These are phyloP conservation scores for Candida buenavistaensis DNA, from an alignment of 1,139 yeast species.

Conservation along the genomic window DNA sequence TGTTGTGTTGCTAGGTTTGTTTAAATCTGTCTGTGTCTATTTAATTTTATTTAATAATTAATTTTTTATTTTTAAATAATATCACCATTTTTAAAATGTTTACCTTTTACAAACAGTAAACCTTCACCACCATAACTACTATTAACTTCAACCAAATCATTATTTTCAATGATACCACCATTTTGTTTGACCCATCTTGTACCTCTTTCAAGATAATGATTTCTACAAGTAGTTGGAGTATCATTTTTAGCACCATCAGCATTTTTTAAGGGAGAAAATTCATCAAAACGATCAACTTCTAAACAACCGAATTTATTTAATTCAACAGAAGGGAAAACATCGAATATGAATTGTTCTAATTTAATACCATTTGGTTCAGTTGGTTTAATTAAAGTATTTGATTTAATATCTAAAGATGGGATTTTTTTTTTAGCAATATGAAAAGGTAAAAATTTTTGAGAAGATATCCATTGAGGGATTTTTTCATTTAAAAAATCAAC, in stretches of 20 bases:
- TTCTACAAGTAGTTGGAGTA: slow-evolving; percentile 80
- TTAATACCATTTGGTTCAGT: slow-evolving; percentile 83
- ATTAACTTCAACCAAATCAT: slow-evolving; percentile 70
- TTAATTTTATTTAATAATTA: slow-evolving; percentile 1
- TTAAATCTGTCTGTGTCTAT: not conserved
- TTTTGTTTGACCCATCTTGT: slow-evolving; percentile 72
- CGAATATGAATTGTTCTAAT: slow-evolving; percentile 95
- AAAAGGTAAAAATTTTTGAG: slow-evolving; percentile 73
- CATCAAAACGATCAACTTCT: slow-evolving; percentile 82
- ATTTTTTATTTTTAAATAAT: slow-evolving; percentile 20
- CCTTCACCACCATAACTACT: slow-evolving; percentile 90
- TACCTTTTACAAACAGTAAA: slow-evolving; percentile 58
- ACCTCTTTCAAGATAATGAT: slow-evolving; percentile 64
- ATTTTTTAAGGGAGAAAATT: slow-evolving; percentile 93
- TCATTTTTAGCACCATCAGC: slow-evolving; percentile 81
- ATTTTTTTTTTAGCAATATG: slow-evolving; percentile 95
- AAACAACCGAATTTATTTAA: slow-evolving; percentile 82
- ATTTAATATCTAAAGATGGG: slow-evolving; percentile 50
- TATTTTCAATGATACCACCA: slow-evolving; percentile 63
- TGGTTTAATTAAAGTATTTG: slow-evolving; percentile 60
- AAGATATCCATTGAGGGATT: slow-evolving; percentile 70
- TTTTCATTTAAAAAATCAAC: slow-evolving; percentile 61
- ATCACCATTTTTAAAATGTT: slow-evolving; percentile 45
- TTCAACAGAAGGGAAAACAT: slow-evolving; percentile 82
- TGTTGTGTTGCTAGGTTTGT: not conserved